These are phyloP conservation scores for Trichosporon sp. DNA, from an alignment of 1,284 basidiomycete species.

Conservation along the genomic window DNA sequence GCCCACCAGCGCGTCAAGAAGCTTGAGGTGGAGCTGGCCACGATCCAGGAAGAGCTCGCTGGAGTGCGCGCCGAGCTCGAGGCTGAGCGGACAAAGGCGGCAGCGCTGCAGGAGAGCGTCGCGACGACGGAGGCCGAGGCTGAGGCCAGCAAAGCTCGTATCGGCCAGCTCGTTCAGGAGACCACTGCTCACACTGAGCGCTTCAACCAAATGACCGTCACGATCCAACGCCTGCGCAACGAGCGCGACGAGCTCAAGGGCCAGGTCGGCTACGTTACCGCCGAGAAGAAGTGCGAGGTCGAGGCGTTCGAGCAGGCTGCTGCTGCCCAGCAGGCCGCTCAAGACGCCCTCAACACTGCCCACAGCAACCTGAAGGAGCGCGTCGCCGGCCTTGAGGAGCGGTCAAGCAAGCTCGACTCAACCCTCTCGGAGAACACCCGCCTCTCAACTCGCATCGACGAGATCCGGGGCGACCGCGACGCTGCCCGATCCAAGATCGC, in stretches of 20 bases:
- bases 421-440: not conserved
- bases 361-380: not conserved
- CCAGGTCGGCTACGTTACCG: constrained; percentile 11
- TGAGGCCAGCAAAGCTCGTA: not conserved
- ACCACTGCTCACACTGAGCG: constrained; percentile 21
- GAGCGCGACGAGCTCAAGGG: constrained; percentile 18
- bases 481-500: not conserved
- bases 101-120: not conserved
- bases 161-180: constrained; percentile 6
- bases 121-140: not conserved
- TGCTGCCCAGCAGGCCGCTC: not conserved
- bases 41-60: constrained; percentile 24
- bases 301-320: not conserved
- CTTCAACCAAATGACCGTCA: constrained; percentile 12
- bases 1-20: constrained; percentile 19
- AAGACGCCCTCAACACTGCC: not conserved
- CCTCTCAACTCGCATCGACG: not conserved
- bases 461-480: constrained; percentile 9
- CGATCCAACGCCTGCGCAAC: constrained; percentile 15
- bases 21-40: constrained; percentile 18
- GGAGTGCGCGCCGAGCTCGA: constrained; percentile 4
- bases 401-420: not conserved
- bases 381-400: not conserved
- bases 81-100: not conserved
- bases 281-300: constrained; percentile 11